Base-by-base conservation (phyloP, 805 yeast genomes). In the Metschnikowia dekortorum region DNA sequence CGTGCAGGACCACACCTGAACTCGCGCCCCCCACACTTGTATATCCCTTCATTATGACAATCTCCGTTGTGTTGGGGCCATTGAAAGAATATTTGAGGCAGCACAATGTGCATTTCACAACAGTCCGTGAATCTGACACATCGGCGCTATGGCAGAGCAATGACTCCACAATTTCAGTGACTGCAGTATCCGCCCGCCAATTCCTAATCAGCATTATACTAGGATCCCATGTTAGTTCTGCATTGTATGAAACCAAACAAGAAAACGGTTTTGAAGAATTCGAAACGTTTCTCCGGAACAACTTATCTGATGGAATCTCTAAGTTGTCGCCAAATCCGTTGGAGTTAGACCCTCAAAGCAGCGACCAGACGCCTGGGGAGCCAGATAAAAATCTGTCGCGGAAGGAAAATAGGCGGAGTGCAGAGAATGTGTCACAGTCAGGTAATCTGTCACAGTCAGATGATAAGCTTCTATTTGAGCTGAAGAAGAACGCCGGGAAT, bases 1-100 rank as follows among this genome's bases (percentile, higher is more conserved):
- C 6, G 14, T 42, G 38, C 45, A 42, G 45, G 45, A 31, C 45
- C 26, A 37, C 45, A 42, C 45, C 36, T 41, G 29, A 16, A 31
- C 36, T 41, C 45, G 38, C 45, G 31, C 37, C 45, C 45, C 45
- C 32, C 37, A 42, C 33, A 22, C 22, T 22, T 22, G 7, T 10
- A 10, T 32, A 11, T 14, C 9, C 33, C 22, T 22, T 7, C 38
- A 33, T 22, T 38, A 42, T 42, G 45, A 22, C 45, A 8, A 10
- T 42, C 8, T 42, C 45, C 30, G 13, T 38, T 14, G 37, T 42
- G 8, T 33, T 42, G 26, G 14, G 26, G 18, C 45, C 34, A 22
- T 22, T 42, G 22, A 26, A n/a, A 18, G 22, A 14, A n/a, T 42
- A 22, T 22, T 34, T 42, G 18, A 33, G 22, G 9, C 45, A 42